Percentiles rank a stretch among this genome's conserved stretches.
phyloP scores from a whole-genome alignment of 176 grass and related monocot genomes.

The Coix lacrymajobi region DNA sequence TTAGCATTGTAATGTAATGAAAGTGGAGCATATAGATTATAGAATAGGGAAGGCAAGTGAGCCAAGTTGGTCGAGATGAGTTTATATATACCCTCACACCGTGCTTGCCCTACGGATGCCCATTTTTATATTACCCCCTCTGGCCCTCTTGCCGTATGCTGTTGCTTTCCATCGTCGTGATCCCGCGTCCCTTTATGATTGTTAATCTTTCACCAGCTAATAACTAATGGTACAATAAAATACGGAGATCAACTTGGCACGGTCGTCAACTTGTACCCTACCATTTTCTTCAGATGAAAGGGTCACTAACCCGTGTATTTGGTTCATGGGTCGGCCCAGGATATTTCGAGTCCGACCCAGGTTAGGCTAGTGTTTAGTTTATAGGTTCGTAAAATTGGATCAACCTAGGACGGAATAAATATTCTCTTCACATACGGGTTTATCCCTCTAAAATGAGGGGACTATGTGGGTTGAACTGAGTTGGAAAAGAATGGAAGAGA shows the following conservation, averaged over 20 bases:
- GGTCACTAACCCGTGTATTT: too few relatives aligned
- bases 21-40: conserved; percentile 9
- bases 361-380: too few relatives aligned
- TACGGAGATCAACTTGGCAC: conserved; percentile 32
- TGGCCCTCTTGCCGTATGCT: background rate
- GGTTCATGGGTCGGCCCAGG: too few relatives aligned
- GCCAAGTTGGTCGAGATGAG: conserved; percentile 50
- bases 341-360: too few relatives aligned
- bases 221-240: background rate
- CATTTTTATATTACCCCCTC: conserved; percentile 22
- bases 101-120: conserved; percentile 23
- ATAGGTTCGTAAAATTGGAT: too few relatives aligned
- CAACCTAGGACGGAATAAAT: too few relatives aligned
- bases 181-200: background rate
- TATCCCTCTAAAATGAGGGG: too few relatives aligned
- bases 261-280: conserved; percentile 31
- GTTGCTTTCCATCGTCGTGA: conserved; percentile 35
- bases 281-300: conserved; percentile 31
- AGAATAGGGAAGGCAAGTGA: conserved; percentile 35
- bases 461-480: too few relatives aligned
- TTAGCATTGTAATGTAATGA: background rate
- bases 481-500: too few relatives aligned
- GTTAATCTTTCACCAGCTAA: conserved; percentile 15
- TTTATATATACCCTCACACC: conserved; percentile 13
- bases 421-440: too few relatives aligned